Conservation (phyloP, 306 rosid genomes). For the Prunus mira region DNA sequence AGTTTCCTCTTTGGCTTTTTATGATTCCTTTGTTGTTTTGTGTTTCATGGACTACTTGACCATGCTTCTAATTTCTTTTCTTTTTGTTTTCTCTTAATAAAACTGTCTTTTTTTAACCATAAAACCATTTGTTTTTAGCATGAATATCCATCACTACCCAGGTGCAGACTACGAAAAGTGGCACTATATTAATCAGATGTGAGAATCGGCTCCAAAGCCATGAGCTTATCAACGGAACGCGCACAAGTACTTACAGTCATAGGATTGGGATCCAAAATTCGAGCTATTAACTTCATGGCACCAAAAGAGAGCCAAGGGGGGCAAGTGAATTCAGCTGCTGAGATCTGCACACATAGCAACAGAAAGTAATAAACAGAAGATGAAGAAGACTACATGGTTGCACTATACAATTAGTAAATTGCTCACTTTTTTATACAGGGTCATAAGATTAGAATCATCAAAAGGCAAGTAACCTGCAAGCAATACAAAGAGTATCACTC, state of each 20-base stretch:
- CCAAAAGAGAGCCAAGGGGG: constrained; percentile 96
- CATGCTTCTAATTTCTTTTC: too few relatives aligned
- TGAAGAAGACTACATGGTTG: constrained; percentile 8
- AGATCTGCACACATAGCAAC: constrained; percentile 63
- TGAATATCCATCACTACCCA: background rate
- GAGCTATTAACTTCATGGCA: constrained; percentile 86
- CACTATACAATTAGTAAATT: constrained; percentile 16
- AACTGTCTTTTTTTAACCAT: background rate
- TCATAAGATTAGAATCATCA: constrained; percentile 84
- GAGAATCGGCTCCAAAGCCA: background rate
- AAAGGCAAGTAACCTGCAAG: constrained; percentile 99
- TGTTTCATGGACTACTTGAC: too few relatives aligned
- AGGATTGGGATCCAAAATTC: constrained; percentile 92
- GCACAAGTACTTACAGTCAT: constrained; percentile 58
- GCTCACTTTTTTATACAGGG: constrained; percentile 84
- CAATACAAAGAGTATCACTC: constrained; percentile 96
- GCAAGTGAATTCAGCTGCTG: constrained; percentile 82
- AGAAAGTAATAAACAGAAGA: constrained; percentile 26
- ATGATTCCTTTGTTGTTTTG: too few relatives aligned
- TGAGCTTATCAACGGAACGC: background rate
- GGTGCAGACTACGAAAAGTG: background rate
- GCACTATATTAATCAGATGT: background rate
- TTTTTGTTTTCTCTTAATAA: too few relatives aligned
- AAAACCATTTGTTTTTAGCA: background rate
- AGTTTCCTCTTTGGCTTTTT: too few relatives aligned